Conservation (phyloP, 441 rosid genomes). For the Pelargonium citronellum region DNA sequence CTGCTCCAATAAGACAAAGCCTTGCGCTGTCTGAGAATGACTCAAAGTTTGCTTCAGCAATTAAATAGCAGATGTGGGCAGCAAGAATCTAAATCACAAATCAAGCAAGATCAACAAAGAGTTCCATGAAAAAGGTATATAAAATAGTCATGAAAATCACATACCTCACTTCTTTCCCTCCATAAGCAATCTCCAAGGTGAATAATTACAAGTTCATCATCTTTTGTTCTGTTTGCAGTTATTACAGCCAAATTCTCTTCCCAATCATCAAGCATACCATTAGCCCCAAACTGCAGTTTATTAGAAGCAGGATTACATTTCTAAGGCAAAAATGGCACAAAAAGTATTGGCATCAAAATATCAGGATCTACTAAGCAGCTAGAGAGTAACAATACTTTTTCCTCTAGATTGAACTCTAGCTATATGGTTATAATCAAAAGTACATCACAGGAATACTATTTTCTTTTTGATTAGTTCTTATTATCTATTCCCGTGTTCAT, state of each 20-base stretch:
- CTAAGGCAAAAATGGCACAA: not conserved
- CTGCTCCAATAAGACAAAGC: conserved; percentile 91
- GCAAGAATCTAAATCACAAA: conserved; percentile 59
- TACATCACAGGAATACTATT: not conserved
- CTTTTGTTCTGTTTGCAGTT: conserved; percentile 92
- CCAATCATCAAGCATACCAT: conserved; percentile 93
- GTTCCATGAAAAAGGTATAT: conserved; percentile 2
- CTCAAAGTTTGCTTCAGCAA: conserved; percentile 94
- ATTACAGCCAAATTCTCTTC: conserved; percentile 95
- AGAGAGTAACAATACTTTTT: not conserved
- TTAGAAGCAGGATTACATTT: conserved; percentile 7
- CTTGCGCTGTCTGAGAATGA: conserved; percentile 86
- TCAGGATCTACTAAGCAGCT: not conserved
- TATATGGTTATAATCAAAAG: not conserved
- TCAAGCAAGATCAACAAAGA: conserved; percentile 22
- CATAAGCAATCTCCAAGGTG: conserved; percentile 98
- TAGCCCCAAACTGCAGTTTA: conserved; percentile 50
- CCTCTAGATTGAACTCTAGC: not conserved
- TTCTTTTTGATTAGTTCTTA: not conserved
- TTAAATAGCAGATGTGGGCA: conserved; percentile 91
- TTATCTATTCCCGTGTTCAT: not conserved
- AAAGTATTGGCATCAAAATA: not conserved
- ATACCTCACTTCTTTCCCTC: conserved; percentile 96
- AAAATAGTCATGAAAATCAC: conserved; percentile 19
- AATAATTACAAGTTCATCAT: conserved; percentile 87